Conservation (phyloP, 495 filamentous ascomycete genomes). For the Aspergillus diversus region DNA sequence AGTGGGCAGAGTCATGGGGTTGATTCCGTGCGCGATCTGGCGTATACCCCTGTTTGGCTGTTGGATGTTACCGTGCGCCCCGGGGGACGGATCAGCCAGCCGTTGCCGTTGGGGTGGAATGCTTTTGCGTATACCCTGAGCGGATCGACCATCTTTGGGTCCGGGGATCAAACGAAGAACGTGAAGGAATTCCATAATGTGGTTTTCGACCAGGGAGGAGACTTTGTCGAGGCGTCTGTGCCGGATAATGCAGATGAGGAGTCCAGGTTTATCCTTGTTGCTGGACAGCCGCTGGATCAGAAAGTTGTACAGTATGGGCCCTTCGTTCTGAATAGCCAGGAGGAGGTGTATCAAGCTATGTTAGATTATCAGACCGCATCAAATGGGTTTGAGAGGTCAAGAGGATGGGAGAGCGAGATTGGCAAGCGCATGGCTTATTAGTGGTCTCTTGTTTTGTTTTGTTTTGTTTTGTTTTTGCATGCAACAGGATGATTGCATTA, state of each 20-base stretch:
- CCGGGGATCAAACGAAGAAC: conserved; percentile 54
- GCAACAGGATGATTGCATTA: conserved; percentile 3
- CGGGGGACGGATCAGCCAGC: conserved; percentile 73
- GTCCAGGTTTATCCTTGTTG: conserved; percentile 75
- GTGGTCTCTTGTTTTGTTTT: conserved; percentile 2
- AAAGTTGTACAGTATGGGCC: conserved; percentile 95
- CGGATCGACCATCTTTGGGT: conserved; percentile 70
- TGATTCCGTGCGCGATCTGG: conserved; percentile 84
- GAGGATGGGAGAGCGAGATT: conserved; percentile 89
- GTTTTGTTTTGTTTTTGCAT: conserved; percentile 8
- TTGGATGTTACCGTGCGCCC: conserved; percentile 83
- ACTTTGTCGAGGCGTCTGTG: conserved; percentile 71
- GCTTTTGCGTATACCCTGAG: conserved; percentile 83
- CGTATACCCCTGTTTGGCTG: conserved; percentile 95
- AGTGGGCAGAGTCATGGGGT: conserved; percentile 80
- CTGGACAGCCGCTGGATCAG: conserved; percentile 86
- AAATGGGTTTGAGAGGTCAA: conserved; percentile 90
- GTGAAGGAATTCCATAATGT: conserved; percentile 84
- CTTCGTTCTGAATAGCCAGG: conserved; percentile 82
- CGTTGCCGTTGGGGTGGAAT: conserved; percentile 83
- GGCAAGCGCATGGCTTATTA: conserved; percentile 73
- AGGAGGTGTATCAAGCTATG: conserved; percentile 90
- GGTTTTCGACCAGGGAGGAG: conserved; percentile 81
- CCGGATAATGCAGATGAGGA: conserved; percentile 67
- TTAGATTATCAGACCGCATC: conserved; percentile 79